phyloP scores from a whole-genome alignment of 2,329 filamentous ascomycete genomes.

The Stachybotrys echinatus region DNA sequence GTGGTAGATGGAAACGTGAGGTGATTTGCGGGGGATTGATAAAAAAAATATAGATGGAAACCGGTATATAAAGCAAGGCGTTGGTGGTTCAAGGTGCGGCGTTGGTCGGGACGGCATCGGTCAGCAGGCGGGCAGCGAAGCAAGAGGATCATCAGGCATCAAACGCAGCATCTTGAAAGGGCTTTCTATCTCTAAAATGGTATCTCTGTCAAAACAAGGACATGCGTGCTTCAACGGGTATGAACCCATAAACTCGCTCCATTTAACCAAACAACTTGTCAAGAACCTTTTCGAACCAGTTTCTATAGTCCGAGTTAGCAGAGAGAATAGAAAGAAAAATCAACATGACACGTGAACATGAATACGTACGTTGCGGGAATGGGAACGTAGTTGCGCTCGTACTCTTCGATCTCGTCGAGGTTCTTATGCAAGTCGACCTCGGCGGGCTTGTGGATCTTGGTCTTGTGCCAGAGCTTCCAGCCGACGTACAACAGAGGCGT shows the following conservation, averaged over 20 bases:
- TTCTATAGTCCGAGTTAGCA: slow-evolving; percentile 6
- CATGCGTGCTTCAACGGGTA: not conserved
- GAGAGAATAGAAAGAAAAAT: not conserved
- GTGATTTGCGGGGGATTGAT: too few relatives aligned
- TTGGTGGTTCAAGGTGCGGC: not conserved
- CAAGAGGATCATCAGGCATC: too few relatives aligned
- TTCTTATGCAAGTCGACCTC: slow-evolving; percentile 61
- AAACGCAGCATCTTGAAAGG: too few relatives aligned
- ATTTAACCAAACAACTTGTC: slow-evolving; percentile 10
- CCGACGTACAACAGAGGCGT: slow-evolving; percentile 64
- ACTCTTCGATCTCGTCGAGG: slow-evolving; percentile 62
- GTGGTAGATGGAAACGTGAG: not conserved
- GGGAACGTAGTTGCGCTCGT: slow-evolving; percentile 55
- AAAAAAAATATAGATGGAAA: too few relatives aligned
- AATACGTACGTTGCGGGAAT: slow-evolving; percentile 43
- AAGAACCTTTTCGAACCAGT: slow-evolving; percentile 8
- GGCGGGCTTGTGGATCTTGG: slow-evolving; percentile 47
- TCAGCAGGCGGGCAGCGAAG: too few relatives aligned
- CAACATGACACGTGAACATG: not conserved
- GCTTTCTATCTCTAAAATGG: not conserved
- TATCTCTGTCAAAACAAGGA: not conserved
- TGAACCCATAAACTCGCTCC: not conserved
- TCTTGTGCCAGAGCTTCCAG: slow-evolving; percentile 68
- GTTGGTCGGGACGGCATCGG: too few relatives aligned
- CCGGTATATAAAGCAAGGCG: too few relatives aligned